A percentile compares a stretch with the other conserved stretches of the same genome.
These are phyloP conservation scores for Hypoxylon sp. DNA, from an alignment of 2,329 filamentous ascomycete species.

Conservation along the genomic window DNA sequence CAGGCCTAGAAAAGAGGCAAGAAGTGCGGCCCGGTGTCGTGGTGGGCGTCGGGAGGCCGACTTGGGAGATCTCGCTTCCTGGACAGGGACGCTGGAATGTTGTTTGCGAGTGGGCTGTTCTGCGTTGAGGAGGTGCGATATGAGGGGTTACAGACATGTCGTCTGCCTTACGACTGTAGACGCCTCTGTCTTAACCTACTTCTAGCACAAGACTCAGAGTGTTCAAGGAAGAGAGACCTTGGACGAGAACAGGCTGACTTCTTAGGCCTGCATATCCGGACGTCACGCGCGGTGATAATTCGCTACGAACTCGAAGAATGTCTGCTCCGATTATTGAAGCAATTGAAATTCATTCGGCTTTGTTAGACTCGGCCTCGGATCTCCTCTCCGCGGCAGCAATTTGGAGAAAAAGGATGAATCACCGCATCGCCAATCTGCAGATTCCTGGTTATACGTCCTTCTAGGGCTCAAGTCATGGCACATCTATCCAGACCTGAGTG, in stretches of 20 bases:
- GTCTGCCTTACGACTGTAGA: not conserved
- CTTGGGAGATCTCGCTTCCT: slow-evolving; percentile 55
- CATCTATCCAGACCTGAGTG: not conserved
- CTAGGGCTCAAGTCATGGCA: not conserved
- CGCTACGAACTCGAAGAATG: no score
- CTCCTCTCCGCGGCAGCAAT: not conserved
- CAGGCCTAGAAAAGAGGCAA: slow-evolving; percentile 47
- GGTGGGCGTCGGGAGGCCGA: slow-evolving; percentile 54
- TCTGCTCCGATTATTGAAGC: no score
- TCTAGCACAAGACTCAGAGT: not conserved
- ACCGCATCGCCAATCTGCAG: not conserved
- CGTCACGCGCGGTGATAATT: no score
- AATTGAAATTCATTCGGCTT: no score
- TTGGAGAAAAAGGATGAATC: not conserved
- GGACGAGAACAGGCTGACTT: no score
- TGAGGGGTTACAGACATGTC: no score
- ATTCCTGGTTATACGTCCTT: not conserved
- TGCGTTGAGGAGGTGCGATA: slow-evolving; percentile 42
- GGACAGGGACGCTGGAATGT: slow-evolving; percentile 53
- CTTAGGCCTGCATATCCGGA: no score
- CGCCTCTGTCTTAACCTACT: not conserved
- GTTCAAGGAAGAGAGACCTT: no score
- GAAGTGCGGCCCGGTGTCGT: slow-evolving; percentile 48
- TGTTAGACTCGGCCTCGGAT: no score
- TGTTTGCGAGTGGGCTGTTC: slow-evolving; percentile 55